These are phyloP conservation scores for Lentinus brumalis DNA, from an alignment of 768 basidiomycete species.

Conservation along the genomic window DNA sequence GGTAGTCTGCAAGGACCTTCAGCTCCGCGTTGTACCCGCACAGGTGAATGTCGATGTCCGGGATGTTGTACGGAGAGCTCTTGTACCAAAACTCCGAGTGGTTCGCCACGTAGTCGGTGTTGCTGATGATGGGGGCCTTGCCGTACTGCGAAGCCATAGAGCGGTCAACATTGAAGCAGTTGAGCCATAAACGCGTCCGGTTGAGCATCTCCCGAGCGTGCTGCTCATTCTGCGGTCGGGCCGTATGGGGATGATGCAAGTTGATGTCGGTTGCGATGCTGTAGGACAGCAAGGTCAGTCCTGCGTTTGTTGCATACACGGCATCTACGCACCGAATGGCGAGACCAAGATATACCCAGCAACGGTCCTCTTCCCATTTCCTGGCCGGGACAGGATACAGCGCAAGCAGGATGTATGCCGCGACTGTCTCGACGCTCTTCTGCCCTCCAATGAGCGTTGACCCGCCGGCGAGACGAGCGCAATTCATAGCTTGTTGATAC, in stretches of 20 bases:
- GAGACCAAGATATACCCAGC: conserved; percentile 87
- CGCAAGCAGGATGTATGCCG: conserved; percentile 80
- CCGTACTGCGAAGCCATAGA: conserved; percentile 89
- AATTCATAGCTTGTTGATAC: conserved; percentile 71
- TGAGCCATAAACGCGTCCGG: conserved; percentile 87
- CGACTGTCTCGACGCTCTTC: conserved; percentile 83
- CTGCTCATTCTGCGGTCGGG: conserved; percentile 75
- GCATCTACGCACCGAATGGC: conserved; percentile 67
- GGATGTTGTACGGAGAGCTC: conserved; percentile 65
- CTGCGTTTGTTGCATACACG: neutral
- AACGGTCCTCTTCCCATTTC: conserved; percentile 88
- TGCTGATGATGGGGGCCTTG: conserved; percentile 77
- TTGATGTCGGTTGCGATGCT: conserved; percentile 84
- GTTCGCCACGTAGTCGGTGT: conserved; percentile 74
- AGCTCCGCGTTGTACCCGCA: conserved; percentile 79
- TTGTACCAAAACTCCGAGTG: conserved; percentile 74
- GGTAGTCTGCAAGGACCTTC: conserved; percentile 61
- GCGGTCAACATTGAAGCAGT: conserved; percentile 89
- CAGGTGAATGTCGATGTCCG: conserved; percentile 78
- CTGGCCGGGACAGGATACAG: conserved; percentile 75
- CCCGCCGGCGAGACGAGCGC: conserved; percentile 75
- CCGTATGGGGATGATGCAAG: conserved; percentile 70
- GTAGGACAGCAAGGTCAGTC: conserved; percentile 9
- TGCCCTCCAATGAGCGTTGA: conserved; percentile 73
- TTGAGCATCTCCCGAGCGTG: conserved; percentile 88